Percentiles rank a stretch among this genome's conserved stretches.
phyloP scores from a whole-genome alignment of 2,329 filamentous ascomycete genomes.

The Calonectria naviculata region DNA sequence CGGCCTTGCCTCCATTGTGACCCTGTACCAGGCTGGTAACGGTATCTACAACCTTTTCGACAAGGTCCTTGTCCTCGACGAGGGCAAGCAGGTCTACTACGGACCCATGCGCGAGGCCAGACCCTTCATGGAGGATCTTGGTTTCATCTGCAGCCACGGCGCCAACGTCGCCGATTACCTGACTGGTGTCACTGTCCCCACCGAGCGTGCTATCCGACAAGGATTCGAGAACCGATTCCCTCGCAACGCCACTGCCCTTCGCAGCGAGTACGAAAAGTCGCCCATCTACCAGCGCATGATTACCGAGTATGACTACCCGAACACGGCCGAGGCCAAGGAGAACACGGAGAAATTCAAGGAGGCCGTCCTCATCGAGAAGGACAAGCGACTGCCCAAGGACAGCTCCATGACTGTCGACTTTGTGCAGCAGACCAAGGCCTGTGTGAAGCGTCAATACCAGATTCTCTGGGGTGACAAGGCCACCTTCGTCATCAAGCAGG shows the following conservation, averaged over 20 bases:
- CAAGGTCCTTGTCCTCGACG: constrained; percentile 75
- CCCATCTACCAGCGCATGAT: constrained; percentile 61
- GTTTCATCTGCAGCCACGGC: constrained; percentile 71
- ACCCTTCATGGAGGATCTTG: constrained; percentile 73
- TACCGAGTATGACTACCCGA: constrained; percentile 67
- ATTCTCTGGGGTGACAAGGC: constrained; percentile 74
- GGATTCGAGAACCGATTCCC: constrained; percentile 56
- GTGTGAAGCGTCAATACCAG: constrained; percentile 70
- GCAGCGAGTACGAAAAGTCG: constrained; percentile 62
- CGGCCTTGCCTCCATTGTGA: constrained; percentile 70
- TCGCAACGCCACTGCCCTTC: constrained; percentile 56
- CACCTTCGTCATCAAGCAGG: constrained; percentile 72
- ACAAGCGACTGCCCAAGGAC: constrained; percentile 61
- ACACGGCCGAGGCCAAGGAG: constrained; percentile 57
- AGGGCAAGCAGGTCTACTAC: constrained; percentile 74
- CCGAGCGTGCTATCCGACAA: constrained; percentile 71
- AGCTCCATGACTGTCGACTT: constrained; percentile 69
- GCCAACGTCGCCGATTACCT: constrained; percentile 75
- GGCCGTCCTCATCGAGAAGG: constrained; percentile 64
- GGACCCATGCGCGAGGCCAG: constrained; percentile 68
- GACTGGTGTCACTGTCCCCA: constrained; percentile 74
- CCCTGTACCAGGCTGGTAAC: constrained; percentile 77
- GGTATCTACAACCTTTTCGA: constrained; percentile 77
- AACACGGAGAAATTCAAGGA: constrained; percentile 65
- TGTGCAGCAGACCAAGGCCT: constrained; percentile 64